Evolutionary conservation across 2,329 filamentous ascomycete genomes (phyloP), one percentile per base, ranked within the genome.

Genomic region (Daldinia sp.): DNA sequence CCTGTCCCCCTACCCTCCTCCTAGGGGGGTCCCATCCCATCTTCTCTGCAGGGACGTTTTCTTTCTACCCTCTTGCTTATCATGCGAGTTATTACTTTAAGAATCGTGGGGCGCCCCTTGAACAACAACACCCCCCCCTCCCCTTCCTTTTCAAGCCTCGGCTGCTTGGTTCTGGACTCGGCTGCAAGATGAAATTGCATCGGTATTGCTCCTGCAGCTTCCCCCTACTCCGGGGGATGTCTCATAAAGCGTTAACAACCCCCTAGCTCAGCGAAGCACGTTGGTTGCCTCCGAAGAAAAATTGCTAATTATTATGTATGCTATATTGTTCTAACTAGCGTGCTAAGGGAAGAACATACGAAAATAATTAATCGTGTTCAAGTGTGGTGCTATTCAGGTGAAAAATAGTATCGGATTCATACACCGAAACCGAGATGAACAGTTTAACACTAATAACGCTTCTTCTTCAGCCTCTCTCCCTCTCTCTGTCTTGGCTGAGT

Each of bases 121-220:
- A 61, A 63, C 70, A 35, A 35, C 33, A 9, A 9, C 33, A 2
- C 33, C 10, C 10, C 33, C 10, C 33, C 2, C 9, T 6, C 33
- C 33, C 33, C 65, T 54, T 6, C 33, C 33, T 6, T 63, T 54
- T 57, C 65, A 64, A 30, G 55, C 57, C 64, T 68, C 67, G 68
- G 60, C 64, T 48, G 37, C 63, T 55, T 42, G 7, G 50, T 63
- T 71, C 63, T 70, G 61, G 65, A 67, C 58, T 65, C 63, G 61
- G 63, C 70, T 72, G 70, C 70, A 72, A 70, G 67, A 72, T 72
- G 65, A 72, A 72, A 72, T 72, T 72, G 58, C 70, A 53, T 72
- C 68, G 70, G 70, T 72, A 72, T 72, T 72, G 68, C 70, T 65
- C 66, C 70, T 71, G 70, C 68, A 72, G 63, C 63, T 59, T 41